These are phyloP conservation scores for Helichrysum umbraculigerum DNA, from an alignment of 129 eudicot species.

Conservation along the genomic window DNA sequence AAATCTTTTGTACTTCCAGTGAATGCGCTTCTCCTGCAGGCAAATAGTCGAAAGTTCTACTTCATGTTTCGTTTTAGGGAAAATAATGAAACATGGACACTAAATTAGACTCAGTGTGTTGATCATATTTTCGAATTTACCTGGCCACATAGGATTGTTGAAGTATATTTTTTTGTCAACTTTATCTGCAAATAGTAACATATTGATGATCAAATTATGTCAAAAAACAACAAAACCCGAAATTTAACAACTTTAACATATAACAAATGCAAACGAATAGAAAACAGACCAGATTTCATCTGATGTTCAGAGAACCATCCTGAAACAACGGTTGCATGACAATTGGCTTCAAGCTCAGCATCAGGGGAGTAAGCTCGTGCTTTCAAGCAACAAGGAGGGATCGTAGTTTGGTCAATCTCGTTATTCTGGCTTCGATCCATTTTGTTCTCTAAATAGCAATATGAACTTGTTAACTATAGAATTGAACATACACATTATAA, in stretches of 20 bases:
- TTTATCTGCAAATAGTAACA: conserved; percentile 47
- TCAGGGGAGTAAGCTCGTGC: conserved; percentile 55
- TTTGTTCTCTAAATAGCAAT: conserved; percentile 44
- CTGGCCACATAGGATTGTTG: conserved; percentile 99
- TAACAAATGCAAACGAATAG: not conserved
- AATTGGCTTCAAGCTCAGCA: conserved; percentile 65
- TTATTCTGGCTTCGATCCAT: conserved; percentile 59
- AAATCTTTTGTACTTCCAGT: conserved; percentile 64
- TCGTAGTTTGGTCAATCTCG: conserved; percentile 24
- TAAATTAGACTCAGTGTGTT: not conserved
- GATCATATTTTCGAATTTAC: conserved; percentile 32
- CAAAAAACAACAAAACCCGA: not conserved
- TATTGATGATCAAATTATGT: conserved; percentile 4
- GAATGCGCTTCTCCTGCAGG: conserved; percentile 95
- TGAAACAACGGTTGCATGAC: conserved; percentile 86
- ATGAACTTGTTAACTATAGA: not conserved
- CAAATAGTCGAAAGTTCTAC: not conserved
- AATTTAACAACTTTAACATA: not conserved
- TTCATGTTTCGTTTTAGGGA: conserved; percentile 9
- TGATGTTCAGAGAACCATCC: conserved; percentile 85
- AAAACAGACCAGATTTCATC: conserved; percentile 48
- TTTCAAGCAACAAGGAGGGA: conserved; percentile 90
- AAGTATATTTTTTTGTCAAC: conserved; percentile 55
- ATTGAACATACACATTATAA: not conserved
- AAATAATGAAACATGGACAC: not conserved